phyloP scores from a whole-genome alignment of 371 early-diverging fungal genomes.

The Catenaria anguillulae region DNA sequence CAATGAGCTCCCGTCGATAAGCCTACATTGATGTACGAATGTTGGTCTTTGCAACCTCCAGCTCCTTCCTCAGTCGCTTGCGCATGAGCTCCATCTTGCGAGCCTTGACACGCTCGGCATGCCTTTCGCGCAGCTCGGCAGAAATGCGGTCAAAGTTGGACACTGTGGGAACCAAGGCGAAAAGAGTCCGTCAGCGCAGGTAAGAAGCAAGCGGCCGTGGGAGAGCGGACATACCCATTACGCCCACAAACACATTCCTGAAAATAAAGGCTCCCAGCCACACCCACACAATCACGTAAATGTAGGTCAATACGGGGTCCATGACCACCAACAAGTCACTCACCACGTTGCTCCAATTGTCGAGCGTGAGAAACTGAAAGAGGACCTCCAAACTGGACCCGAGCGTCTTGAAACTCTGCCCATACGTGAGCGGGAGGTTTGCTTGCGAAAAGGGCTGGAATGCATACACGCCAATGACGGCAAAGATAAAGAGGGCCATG shows the following conservation, averaged over 20 bases:
- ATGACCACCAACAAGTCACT: conserved; percentile 9
- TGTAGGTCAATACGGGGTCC: conserved; percentile 16
- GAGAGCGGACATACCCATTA: conserved; percentile 24
- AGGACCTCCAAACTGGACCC: conserved; percentile 13
- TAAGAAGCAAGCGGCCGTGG: too few species aligned
- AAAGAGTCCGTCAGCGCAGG: too few species aligned
- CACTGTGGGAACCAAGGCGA: conserved; percentile 10
- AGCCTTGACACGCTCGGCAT: conserved; percentile 11
- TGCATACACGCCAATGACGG: conserved; percentile 20
- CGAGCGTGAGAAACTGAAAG: conserved; percentile 26
- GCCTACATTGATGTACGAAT: background rate
- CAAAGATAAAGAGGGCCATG: conserved; percentile 16
- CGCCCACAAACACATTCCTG: conserved; percentile 29
- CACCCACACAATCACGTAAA: conserved; percentile 23
- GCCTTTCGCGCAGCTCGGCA: conserved; percentile 15
- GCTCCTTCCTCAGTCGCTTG: conserved; percentile 20
- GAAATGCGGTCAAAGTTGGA: conserved; percentile 25
- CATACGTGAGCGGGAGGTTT: conserved; percentile 9
- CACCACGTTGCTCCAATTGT: conserved; percentile 24
- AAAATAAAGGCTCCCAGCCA: conserved; percentile 30
- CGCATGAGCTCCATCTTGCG: conserved; percentile 21
- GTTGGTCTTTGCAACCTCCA: conserved; percentile 11
- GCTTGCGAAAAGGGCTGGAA: conserved; percentile 13
- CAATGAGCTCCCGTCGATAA: too few species aligned
- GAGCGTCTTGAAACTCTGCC: conserved; percentile 11